These are phyloP conservation scores for Pichia sp. DNA, from an alignment of 1,139 yeast species.

Conservation along the genomic window DNA sequence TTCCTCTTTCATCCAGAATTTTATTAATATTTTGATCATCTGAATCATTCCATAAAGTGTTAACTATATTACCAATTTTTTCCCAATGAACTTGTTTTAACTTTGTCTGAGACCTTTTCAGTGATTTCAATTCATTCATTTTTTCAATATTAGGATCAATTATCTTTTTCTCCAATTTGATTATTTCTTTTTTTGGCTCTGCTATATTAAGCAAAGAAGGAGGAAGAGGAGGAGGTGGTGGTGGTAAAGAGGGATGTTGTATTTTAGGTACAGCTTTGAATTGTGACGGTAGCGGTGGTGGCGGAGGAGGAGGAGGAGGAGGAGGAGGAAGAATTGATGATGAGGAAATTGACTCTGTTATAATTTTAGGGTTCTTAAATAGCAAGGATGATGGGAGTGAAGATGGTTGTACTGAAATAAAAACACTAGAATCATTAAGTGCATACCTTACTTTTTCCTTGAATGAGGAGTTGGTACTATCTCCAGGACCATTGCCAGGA, in stretches of 20 bases:
- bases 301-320: constrained; percentile 1
- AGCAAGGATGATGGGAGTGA: neutral
- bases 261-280: neutral
- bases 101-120: constrained; percentile 51
- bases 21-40: constrained; percentile 42
- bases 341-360: neutral
- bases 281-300: constrained; percentile 2
- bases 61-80: constrained; percentile 58
- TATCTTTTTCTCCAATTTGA: constrained; percentile 4
- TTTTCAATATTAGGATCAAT: constrained; percentile 13
- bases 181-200: neutral
- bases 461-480: too few relatives aligned
- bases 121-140: constrained; percentile 8
- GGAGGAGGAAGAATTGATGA: neutral
- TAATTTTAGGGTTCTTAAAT: neutral
- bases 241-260: constrained; percentile 2
- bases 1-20: constrained; percentile 59
- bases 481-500: neutral
- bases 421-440: too few relatives aligned
- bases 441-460: too few relatives aligned
- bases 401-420: neutral
- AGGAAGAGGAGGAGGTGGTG: neutral
- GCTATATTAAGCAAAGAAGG: constrained; percentile 7
- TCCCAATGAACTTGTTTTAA: constrained; percentile 97
- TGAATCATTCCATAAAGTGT: constrained; percentile 76